These are phyloP conservation scores for Talaromyces liani DNA, from an alignment of 495 filamentous ascomycete genomes.

Conservation along the genomic window DNA sequence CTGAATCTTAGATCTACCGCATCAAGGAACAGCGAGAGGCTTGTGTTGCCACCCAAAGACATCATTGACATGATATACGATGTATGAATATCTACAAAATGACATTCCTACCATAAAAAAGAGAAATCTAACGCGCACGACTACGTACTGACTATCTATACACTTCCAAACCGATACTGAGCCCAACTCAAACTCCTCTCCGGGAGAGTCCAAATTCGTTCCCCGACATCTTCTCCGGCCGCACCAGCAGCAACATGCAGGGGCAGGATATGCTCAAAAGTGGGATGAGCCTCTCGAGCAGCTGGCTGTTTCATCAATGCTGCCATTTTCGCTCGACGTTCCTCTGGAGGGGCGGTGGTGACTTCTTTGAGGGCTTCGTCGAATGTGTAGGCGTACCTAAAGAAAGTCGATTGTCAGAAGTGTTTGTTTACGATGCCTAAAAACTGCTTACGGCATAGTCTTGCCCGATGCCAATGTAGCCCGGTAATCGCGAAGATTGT, in stretches of 20 bases:
- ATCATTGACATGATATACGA: not conserved
- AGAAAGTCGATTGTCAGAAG: not conserved
- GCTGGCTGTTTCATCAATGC: constrained; percentile 54
- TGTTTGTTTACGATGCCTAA: not conserved
- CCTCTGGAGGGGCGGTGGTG: constrained; percentile 40
- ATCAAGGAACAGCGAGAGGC: too few relatives aligned
- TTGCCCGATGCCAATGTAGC: constrained; percentile 33
- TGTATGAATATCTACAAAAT: not conserved
- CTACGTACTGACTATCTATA: constrained; percentile 14
- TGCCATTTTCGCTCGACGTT: constrained; percentile 54
- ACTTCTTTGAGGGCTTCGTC: constrained; percentile 73
- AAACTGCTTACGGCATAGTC: constrained; percentile 37
- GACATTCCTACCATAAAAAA: not conserved
- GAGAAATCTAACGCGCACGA: not conserved
- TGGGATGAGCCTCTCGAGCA: constrained; percentile 71
- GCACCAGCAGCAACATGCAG: constrained; percentile 69
- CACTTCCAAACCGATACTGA: constrained; percentile 65
- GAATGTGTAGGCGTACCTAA: constrained; percentile 57
- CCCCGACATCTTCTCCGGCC: constrained; percentile 53
- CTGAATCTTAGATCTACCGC: not conserved
- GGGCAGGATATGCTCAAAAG: constrained; percentile 74
- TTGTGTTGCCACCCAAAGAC: too few relatives aligned
- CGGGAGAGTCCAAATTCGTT: constrained; percentile 55
- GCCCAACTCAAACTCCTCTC: constrained; percentile 69
- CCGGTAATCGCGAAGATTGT: constrained; percentile 67